Percentiles rank a stretch among this genome's conserved stretches.
Evolutionary conservation across 2,329 filamentous ascomycete genomes (phyloP).

Genomic region (Nothophaeocryptopus gaeumannii): DNA sequence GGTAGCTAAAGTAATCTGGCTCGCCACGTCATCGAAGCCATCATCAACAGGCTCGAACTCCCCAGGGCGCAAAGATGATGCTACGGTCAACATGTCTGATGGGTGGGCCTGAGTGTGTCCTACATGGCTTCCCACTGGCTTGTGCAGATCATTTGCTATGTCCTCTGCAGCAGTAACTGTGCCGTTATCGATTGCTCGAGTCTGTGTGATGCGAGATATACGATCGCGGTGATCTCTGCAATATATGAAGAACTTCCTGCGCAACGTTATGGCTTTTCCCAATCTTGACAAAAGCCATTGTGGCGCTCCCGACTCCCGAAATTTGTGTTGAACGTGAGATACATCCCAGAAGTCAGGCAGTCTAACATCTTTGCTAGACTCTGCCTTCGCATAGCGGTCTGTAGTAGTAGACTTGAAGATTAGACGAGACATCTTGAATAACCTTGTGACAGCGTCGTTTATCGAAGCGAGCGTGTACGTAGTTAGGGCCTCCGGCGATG

Average conservation of each 20-base stretch:
- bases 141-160: too few relatives aligned
- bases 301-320: not conserved
- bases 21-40: not conserved
- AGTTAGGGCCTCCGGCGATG: not conserved
- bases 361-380: not conserved
- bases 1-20: too few relatives aligned
- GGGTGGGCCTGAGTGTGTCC: too few relatives aligned
- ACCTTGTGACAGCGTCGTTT: conserved; percentile 1
- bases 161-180: too few relatives aligned
- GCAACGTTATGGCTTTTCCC: conserved; percentile 5
- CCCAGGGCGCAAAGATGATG: too few relatives aligned
- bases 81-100: too few relatives aligned
- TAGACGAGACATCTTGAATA: conserved; percentile 6
- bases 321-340: not conserved
- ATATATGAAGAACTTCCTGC: conserved; percentile 5
- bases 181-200: too few relatives aligned
- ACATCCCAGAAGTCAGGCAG: conserved; percentile 1
- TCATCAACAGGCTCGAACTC: not conserved
- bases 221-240: not conserved
- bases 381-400: not conserved
- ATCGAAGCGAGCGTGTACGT: not conserved
- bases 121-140: too few relatives aligned
- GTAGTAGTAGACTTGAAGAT: not conserved
- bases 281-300: conserved; percentile 2
- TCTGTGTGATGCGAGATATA: not conserved